Percentiles rank a stretch among this genome's conserved stretches.
Conservation (phyloP, 2,329 filamentous ascomycete species). For the Chaetomiaceae sp. region DNA sequence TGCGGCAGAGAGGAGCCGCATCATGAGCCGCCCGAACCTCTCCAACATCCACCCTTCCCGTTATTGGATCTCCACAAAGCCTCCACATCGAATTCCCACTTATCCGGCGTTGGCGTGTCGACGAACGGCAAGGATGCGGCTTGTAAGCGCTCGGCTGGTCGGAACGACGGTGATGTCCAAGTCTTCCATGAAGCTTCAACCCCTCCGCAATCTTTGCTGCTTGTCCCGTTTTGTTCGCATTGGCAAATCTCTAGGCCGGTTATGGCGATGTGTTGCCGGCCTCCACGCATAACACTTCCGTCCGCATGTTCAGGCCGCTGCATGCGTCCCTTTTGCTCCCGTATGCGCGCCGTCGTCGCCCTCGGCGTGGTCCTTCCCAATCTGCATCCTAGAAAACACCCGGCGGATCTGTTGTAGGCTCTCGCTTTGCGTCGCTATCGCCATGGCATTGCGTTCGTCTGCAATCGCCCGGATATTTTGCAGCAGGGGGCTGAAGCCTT, state of each 20-base stretch:
- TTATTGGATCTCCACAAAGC: neutral
- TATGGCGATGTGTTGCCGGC: neutral
- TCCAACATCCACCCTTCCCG: constrained; percentile 21
- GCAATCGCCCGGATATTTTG: constrained; percentile 76
- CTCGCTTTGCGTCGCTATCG: constrained; percentile 54
- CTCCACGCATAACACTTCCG: neutral
- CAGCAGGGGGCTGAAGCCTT: constrained; percentile 69
- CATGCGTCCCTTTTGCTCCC: constrained; percentile 3
- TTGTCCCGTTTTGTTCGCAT: neutral
- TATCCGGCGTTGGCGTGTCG: neutral
- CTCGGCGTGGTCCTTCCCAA: constrained; percentile 33
- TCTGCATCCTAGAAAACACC: constrained; percentile 61
- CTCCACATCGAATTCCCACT: neutral
- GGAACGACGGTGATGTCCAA: constrained; percentile 1
- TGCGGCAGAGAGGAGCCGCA: constrained; percentile 25
- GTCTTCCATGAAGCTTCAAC: constrained; percentile 5
- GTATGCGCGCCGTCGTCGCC: neutral
- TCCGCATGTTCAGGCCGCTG: constrained; percentile 9
- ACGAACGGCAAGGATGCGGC: constrained; percentile 2
- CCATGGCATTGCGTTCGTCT: constrained; percentile 65
- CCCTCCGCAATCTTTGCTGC: constrained; percentile 15
- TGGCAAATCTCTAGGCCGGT: neutral
- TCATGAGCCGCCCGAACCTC: constrained; percentile 14
- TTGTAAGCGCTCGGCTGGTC: constrained; percentile 15
- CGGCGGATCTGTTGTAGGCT: constrained; percentile 71